Base-by-base conservation (phyloP, 2,329 filamentous ascomycete genomes). In the Fusarium illudens region DNA sequence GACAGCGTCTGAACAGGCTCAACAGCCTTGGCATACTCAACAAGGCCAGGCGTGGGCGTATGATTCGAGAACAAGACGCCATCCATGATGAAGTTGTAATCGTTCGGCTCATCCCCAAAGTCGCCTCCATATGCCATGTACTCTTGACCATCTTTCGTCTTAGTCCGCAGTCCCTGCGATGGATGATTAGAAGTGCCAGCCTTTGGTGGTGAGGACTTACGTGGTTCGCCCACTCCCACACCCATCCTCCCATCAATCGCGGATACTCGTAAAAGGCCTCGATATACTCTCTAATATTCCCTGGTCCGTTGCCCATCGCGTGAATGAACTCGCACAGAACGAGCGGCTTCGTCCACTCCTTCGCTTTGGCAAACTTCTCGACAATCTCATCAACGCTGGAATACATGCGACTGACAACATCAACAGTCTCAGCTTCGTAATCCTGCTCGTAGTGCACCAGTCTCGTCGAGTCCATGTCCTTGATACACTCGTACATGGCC, bases 401-500 rank as follows among this genome's bases (percentile, higher is more conserved):
- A 33, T 50, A 50, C 46, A 50, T 50, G 9, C 27, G 46, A 5
- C 46, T 50, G 1, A 20, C 15, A 15, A 50, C 4, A 6, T 33
- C 46, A 15, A 33, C 29, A 4, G 12, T 32, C 46, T 50, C 19
- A n/a, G 46, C 46, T 15, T 50, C 29, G 9, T 32, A 32, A 5
- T 50, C 46, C 19, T 32, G 27, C 46, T 50, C 46, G 9, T 50
- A 50, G 29, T 50, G 46, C 4, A 50, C 29, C 13, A 32, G 15
- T n/a, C 46, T 19, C 19, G 29, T 50, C 3, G 29, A 11, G 2
- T 50, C 46, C 17, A 32, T 32, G 0, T 15, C 29, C 15, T 50
- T 50, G 27, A 50, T 32, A 15, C 11, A 19, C 77, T 81, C 34
- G 34, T 56, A 56, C 58, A 61, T 61, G 66, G 85, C 86, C 37